Evolutionary conservation across 768 basidiomycete genomes (phyloP).

Genomic region (Phanerochaete carnosa): DNA sequence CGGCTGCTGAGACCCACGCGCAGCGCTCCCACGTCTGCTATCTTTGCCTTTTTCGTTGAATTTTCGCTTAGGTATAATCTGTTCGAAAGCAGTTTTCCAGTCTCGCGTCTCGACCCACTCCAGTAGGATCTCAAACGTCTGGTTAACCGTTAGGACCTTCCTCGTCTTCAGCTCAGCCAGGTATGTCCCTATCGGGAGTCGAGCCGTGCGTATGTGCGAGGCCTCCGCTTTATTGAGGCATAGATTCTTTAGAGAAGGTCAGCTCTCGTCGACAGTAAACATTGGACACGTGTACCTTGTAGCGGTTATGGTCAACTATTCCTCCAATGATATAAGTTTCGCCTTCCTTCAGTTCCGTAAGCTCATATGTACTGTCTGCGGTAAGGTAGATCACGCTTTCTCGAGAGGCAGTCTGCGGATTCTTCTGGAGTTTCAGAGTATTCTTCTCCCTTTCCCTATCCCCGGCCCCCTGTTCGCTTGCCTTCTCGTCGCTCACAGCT

Average conservation of each 20-base stretch:
- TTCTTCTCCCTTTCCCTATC: constrained; percentile 2
- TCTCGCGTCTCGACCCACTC: constrained; percentile 83
- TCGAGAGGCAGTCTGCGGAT: constrained; percentile 15
- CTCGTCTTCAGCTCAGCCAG: constrained; percentile 80
- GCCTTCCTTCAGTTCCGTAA: constrained; percentile 75
- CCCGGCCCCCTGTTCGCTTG: background rate
- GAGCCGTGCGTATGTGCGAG: constrained; percentile 77
- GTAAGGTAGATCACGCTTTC: constrained; percentile 84
- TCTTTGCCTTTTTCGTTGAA: constrained; percentile 49
- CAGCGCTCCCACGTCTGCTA: constrained; percentile 16
- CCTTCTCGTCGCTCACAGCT: background rate
- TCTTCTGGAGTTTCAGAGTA: background rate
- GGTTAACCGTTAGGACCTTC: constrained; percentile 97
- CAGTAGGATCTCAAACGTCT: constrained; percentile 87
- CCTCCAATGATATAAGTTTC: constrained; percentile 96
- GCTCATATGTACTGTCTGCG: constrained; percentile 86
- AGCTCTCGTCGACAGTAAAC: constrained; percentile 10
- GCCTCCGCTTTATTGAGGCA: constrained; percentile 83
- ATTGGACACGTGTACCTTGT: constrained; percentile 57
- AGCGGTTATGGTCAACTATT: constrained; percentile 93
- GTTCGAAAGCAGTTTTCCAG: constrained; percentile 85
- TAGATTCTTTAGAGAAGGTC: constrained; percentile 57
- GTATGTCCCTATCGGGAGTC: constrained; percentile 93
- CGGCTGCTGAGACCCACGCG: background rate
- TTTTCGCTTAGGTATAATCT: constrained; percentile 92